Base-by-base conservation (phyloP, 2,329 filamentous ascomycete genomes). In the Pseudogymnoascus verrucosus region DNA sequence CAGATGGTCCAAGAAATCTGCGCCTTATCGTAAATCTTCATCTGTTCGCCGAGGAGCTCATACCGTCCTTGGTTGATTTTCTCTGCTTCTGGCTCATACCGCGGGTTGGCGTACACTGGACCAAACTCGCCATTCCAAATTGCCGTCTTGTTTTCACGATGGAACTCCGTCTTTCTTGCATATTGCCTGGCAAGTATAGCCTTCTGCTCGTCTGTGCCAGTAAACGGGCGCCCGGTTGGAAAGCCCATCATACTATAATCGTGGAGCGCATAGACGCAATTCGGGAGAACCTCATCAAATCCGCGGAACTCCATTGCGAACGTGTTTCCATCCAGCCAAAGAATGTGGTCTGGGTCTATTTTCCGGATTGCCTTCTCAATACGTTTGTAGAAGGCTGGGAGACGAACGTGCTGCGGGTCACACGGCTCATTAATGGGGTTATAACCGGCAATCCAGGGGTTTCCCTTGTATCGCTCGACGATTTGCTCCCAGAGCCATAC, bases 41-140 rank as follows among this genome's bases (percentile, higher is more conserved):
- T 71, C 68, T 80, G 78, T 23, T 77, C 74, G 21, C 76, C 76
- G 5, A 80, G 72, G 23, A 81, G 72, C 28, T 76, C 74, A 66
- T 78, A 78, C 4, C 78, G 72, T 34, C 75, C 73, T 63, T 76
- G 69, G 60, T 80, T 79, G 47, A 77, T 75, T 12, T 69, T 68
- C 11, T 75, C 71, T 14, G 73, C 73, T 11, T 77, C 71, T 68
- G 68, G n/a, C 68, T 69, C 68, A 62, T 67, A 31, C 67, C 21
- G 67, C 16, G 40, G 66, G 40, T 62, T 10, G 67, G 61, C 72
- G 37, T 77, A 78, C 4, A 78, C 75, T 11, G 75, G 75, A 0
- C 77, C 81, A 62, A 79, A 83, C 65, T 83, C 81, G n/a, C 80
- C 80, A 65, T 82, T 82, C 80, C 79, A 83, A 63, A 79, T 76